Percentiles rank a stretch among this genome's conserved stretches.
Evolutionary conservation across 2,329 filamentous ascomycete species (phyloP).

Genomic region (Teratosphaeria gauchensis): DNA sequence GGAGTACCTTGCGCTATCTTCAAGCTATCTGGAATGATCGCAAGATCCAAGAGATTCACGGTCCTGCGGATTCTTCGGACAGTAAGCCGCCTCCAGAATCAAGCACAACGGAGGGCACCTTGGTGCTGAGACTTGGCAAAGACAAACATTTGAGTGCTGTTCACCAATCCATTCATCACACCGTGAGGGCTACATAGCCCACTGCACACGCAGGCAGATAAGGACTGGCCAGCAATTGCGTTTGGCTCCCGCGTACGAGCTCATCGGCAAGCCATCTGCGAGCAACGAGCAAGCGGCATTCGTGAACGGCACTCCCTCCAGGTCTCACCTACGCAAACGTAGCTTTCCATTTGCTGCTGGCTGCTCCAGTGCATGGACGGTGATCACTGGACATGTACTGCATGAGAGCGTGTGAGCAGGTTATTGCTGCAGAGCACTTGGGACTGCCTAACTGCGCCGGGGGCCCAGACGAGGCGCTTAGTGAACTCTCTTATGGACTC

Average conservation of each 20-base stretch:
- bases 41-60: not conserved
- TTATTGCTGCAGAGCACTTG: not conserved
- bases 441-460: not conserved
- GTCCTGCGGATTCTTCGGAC: not conserved
- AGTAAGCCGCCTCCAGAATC: not conserved
- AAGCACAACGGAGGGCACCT: not conserved
- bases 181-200: not conserved
- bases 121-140: not conserved
- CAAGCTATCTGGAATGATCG: not conserved
- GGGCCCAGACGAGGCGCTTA: no score
- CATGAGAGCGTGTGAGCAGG: not conserved
- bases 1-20: not conserved
- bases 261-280: not conserved
- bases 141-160: not conserved
- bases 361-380: not conserved
- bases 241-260: not conserved
- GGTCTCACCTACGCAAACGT: not conserved
- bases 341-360: not conserved
- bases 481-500: not conserved
- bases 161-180: not conserved
- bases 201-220: not conserved
- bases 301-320: not conserved
- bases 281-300: not conserved
- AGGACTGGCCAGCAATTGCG: not conserved
- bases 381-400: not conserved